Percentiles rank a stretch among this genome's conserved stretches.
Evolutionary conservation across 2,329 filamentous ascomycete genomes (phyloP).

Genomic region (Aspergillus hiratsukae): DNA sequence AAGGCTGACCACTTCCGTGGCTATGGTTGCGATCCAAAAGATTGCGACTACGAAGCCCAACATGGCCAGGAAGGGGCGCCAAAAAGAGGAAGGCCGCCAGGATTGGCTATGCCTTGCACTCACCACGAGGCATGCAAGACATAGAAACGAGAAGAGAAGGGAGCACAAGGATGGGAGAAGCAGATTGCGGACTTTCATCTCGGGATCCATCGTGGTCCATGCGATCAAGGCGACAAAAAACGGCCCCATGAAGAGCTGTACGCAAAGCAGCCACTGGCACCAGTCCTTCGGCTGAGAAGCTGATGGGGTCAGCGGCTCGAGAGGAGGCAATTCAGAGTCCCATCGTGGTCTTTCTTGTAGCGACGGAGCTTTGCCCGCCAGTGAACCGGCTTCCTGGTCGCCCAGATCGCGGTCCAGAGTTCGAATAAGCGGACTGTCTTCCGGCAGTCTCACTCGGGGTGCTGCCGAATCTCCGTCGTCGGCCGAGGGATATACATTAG

Average conservation of each 20-base stretch:
- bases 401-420: slow-evolving; percentile 14
- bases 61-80: slow-evolving; percentile 77
- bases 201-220: slow-evolving; percentile 55
- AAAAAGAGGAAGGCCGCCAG: slow-evolving; percentile 57
- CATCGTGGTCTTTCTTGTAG: slow-evolving; percentile 18
- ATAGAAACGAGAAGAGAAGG: slow-evolving; percentile 63
- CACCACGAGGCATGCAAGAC: slow-evolving; percentile 62
- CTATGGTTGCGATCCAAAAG: slow-evolving; percentile 94
- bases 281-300: slow-evolving; percentile 53
- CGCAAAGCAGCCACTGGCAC: slow-evolving; percentile 84
- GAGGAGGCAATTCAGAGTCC: slow-evolving; percentile 40
- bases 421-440: slow-evolving; percentile 32
- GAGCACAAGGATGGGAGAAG: slow-evolving; percentile 58
- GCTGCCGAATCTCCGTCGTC: slow-evolving; percentile 13
- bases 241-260: slow-evolving; percentile 84
- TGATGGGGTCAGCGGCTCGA: slow-evolving; percentile 17
- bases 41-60: slow-evolving; percentile 88
- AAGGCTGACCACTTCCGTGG: slow-evolving; percentile 90
- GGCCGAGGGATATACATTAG: slow-evolving; percentile 20
- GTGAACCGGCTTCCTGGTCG: slow-evolving; percentile 7
- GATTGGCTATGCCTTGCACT: slow-evolving; percentile 57
- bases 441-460: slow-evolving; percentile 30
- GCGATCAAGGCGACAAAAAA: slow-evolving; percentile 74
- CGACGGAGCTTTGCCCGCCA: slow-evolving; percentile 15
- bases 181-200: slow-evolving; percentile 50